Evolutionary conservation across 306 rosid species (phyloP).

Genomic region (Vigna reflexopilosa): DNA sequence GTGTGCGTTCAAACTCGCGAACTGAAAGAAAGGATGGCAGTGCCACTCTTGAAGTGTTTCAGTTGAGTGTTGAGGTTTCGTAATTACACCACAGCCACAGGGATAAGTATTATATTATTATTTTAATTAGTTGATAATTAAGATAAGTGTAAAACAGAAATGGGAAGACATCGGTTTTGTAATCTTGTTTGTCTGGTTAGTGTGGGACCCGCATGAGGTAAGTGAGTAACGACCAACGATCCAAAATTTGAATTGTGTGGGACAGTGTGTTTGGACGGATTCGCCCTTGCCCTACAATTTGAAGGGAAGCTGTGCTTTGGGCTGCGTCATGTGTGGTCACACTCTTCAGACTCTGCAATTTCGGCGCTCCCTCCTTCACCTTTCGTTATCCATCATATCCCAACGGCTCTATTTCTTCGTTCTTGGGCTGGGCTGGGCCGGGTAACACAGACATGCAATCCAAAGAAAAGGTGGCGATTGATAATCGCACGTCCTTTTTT

Average conservation of each 20-base stretch:
- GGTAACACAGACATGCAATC: too few relatives aligned
- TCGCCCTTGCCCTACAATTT: constrained; percentile 41
- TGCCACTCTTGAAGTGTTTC: constrained; percentile 1
- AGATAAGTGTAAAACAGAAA: not conserved
- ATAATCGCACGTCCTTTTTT: too few relatives aligned
- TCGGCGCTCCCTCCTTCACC: constrained; percentile 47
- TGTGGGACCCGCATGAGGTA: constrained; percentile 13
- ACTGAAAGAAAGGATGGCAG: not conserved
- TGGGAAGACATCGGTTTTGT: not conserved
- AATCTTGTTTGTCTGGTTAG: constrained; percentile 32
- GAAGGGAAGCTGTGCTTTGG: constrained; percentile 14
- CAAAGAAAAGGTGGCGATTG: too few relatives aligned
- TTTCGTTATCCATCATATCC: not conserved
- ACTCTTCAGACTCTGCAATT: constrained; percentile 41
- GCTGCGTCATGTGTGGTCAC: constrained; percentile 29
- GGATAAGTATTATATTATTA: not conserved
- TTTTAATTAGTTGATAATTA: not conserved
- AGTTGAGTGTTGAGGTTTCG: constrained; percentile 16
- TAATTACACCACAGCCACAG: not conserved
- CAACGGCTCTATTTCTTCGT: not conserved
- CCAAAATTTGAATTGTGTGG: constrained; percentile 48
- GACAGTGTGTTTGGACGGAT: constrained; percentile 39
- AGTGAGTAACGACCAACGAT: constrained; percentile 47
- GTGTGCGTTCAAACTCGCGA: constrained; percentile 15
- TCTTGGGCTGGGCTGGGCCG: not conserved